phyloP scores from a whole-genome alignment of 352 stramenopile species.

The Globisporangium solare region DNA sequence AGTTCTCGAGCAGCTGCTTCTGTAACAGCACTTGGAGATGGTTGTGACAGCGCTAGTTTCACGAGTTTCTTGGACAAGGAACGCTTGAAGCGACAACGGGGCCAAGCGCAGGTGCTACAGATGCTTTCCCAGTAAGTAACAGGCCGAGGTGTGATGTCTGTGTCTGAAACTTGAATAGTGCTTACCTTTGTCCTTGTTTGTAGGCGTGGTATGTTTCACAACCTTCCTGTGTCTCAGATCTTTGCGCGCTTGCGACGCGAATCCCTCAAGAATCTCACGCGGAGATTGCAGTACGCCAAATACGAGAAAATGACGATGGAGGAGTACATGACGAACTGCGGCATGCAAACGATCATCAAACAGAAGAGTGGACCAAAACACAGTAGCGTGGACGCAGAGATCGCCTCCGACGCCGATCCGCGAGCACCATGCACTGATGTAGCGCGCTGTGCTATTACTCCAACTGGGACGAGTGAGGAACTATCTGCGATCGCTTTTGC shows the following conservation, averaged over 20 bases:
- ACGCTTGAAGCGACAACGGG: constrained; percentile 20
- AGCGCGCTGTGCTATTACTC: too few relatives aligned
- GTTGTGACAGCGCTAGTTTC: constrained; percentile 18
- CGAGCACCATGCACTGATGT: not conserved
- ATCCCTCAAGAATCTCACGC: constrained; percentile 43
- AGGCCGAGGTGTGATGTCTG: too few relatives aligned
- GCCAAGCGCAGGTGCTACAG: constrained; percentile 19
- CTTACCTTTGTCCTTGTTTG: not conserved
- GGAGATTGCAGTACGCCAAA: constrained; percentile 25
- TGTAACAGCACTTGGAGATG: constrained; percentile 9
- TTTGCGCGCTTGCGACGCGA: constrained; percentile 52
- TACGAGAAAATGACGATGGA: constrained; percentile 52
- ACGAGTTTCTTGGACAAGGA: constrained; percentile 34
- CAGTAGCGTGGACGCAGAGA: not conserved
- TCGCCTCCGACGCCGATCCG: not conserved
- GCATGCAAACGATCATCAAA: constrained; percentile 9
- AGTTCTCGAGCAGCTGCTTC: not conserved
- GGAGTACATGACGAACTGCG: constrained; percentile 66
- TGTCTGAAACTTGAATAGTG: not conserved
- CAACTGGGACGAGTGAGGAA: too few relatives aligned
- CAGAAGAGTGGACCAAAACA: not conserved
- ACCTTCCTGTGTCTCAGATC: constrained; percentile 41
- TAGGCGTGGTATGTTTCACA: constrained; percentile 24
- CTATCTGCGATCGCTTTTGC: constrained; percentile 1
- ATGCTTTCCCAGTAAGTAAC: constrained; percentile 15